Conservation (phyloP, 768 basidiomycete genomes). For the Mycena sanguinolenta region DNA sequence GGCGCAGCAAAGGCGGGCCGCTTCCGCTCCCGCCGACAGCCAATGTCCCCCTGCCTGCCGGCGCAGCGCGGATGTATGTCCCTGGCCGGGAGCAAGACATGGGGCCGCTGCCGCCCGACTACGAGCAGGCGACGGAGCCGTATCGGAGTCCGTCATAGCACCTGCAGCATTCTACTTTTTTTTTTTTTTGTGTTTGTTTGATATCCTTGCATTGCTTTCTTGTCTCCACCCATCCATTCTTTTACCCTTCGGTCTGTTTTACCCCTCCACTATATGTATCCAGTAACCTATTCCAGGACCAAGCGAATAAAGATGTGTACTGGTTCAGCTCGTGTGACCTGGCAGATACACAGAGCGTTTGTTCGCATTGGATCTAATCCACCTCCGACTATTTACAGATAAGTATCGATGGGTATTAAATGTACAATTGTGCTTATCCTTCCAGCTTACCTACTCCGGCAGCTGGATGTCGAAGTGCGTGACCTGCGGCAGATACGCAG, state of each 20-base stretch:
- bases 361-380: neutral
- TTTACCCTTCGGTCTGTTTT: neutral
- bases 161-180: no score
- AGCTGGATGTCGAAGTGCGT: conserved; percentile 77
- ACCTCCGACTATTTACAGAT: conserved; percentile 1
- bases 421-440: neutral
- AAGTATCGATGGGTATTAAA: conserved; percentile 7
- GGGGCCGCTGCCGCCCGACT: conserved; percentile 31
- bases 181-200: no score
- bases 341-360: neutral
- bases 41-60: conserved; percentile 23
- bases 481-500: conserved; percentile 92
- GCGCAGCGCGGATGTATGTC: conserved; percentile 27
- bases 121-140: conserved; percentile 28
- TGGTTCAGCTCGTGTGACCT: neutral
- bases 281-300: no score
- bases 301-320: no score
- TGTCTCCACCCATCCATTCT: neutral
- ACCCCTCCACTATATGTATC: neutral
- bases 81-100: conserved; percentile 32
- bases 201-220: no score
- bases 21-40: conserved; percentile 29
- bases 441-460: conserved; percentile 24
- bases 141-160: no score
- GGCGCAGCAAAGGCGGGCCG: conserved; percentile 18